Evolutionary conservation across 441 rosid genomes (phyloP), one percentile per base, ranked within the genome.

Genomic region (Bruguiera hainesii): DNA sequence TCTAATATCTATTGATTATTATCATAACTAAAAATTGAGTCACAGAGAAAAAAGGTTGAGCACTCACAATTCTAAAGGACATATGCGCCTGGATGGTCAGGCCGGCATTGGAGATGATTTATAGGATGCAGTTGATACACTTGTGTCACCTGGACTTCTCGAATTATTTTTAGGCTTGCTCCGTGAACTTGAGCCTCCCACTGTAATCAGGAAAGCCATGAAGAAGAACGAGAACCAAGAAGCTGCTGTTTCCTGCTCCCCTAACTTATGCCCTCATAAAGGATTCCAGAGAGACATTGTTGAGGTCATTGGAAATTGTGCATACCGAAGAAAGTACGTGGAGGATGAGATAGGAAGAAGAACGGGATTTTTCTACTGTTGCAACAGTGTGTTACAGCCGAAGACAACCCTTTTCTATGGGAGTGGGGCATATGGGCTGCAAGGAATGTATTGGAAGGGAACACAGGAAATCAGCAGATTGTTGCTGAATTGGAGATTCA

Each of bases 371-470:
- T 82, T 8, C 25, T 89, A 56, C 64, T 94, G 74, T 62, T 89
- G 60, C 98, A 89, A 72, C 96, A 91, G 63, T 89, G 97, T 64
- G 92, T 89, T 33, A 68, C 75, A 0, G 96, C 87, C 66, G 96
- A 91, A 71, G 90, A 88, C n/a, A 89, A 85, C 75, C 92, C 84
- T 0, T 91, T 80, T 77, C 63, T 89, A 70, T 88, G 95, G 70
- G 96, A 94, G 73, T 94, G 98, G 96, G 90, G 93, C 6, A 84
- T 91, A 67, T 91, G 89, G 96, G 69, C 84, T 7, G 63, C 80
- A 63, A 85, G 94, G 74, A 91, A 91, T 73, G 39, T 91, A 50
- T 63, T 88, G 67, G 92, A 88, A 78, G 91, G 91, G 67, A 91
- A 91, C 73, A 39, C 73, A 35, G 91, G 84, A 69, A 91, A 89